Evolutionary conservation across 257 asterid species (phyloP), one percentile per base, ranked within the genome.

Genomic region (Fraxinus excelsior): DNA sequence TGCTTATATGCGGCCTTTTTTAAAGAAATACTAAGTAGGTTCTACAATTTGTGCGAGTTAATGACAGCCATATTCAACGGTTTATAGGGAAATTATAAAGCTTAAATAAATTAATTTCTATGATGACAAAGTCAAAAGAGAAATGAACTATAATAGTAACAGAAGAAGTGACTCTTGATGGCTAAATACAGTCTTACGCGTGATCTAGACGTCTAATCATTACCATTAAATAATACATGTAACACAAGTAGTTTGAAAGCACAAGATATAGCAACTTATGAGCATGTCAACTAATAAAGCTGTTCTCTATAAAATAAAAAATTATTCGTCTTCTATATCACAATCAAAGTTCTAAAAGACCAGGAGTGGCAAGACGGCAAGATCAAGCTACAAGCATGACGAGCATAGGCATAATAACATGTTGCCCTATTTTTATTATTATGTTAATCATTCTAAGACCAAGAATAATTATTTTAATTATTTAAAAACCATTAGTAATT

Each of bases 301-400:
- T 32, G 51, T 25, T 78, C 10, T 16, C 8, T n/a, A 68, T 67
- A 29, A 32, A 71, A 46, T 71, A 12, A 42, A 34, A 62, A 72
- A 31, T 65, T 67, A 78, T 78, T 35, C 46, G 66, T 72, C 64
- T 78, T n/a, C 74, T 16, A 34, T 11, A 9, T 40, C 2, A 9
- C 46, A 40, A 10, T 40, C 46, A 40, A 40, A 11, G 46, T 40
- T 40, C 12, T 40, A 40, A 40, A 10, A 40, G 46, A 11, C 14
- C 1, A 40, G 2, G 14, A 12, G 2, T 2, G 46, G 46, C 46
- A 40, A 40, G 14, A 11, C 46, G 10, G 46, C 14, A 40, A 9
- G 46, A 40, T 40, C 46, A 40, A 40, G 14, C 13, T 12, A 8
- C 46, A 40, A 40, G 46, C 46, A 14, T 40, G 10, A 10, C 46